phyloP scores from a whole-genome alignment of 495 filamentous ascomycete species.

The Chaetomium cochliodes region DNA sequence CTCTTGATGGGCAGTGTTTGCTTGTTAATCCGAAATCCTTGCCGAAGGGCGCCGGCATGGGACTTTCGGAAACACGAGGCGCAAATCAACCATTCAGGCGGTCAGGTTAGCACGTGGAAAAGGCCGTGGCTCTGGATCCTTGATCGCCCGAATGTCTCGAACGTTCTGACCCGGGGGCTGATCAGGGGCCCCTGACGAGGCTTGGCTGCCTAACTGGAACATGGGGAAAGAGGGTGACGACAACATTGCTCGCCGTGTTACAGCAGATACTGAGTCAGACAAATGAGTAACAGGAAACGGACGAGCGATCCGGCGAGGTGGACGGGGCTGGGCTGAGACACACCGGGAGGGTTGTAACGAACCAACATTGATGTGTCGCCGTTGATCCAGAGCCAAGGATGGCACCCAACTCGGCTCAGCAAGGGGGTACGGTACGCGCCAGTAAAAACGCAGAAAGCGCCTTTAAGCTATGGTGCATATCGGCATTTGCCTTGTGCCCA shows the following conservation, averaged over 20 bases:
- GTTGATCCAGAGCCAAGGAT: conserved; percentile 16
- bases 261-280: conserved; percentile 9
- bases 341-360: not conserved
- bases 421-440: conserved; percentile 10
- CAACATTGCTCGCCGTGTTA: not conserved
- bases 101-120: conserved; percentile 14
- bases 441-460: conserved; percentile 1
- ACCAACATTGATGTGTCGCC: not conserved
- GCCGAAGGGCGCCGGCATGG: not conserved
- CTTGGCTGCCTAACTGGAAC: conserved; percentile 3
- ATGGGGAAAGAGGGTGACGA: not conserved
- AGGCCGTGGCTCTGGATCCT: not conserved
- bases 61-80: not conserved
- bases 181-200: conserved; percentile 2
- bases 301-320: not conserved
- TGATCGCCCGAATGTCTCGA: not conserved
- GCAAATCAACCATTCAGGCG: not conserved
- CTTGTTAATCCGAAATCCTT: not conserved
- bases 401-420: not conserved
- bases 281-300: not conserved
- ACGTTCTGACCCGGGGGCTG: not conserved
- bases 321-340: conserved; percentile 14
- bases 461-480: conserved; percentile 18
- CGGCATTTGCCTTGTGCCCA: conserved; percentile 19
- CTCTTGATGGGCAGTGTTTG: not conserved